A percentile compares a stretch with the other conserved stretches of the same genome.
These are phyloP conservation scores for Zoysia japonica DNA, from an alignment of 176 grass and related monocot species.

Conservation along the genomic window DNA sequence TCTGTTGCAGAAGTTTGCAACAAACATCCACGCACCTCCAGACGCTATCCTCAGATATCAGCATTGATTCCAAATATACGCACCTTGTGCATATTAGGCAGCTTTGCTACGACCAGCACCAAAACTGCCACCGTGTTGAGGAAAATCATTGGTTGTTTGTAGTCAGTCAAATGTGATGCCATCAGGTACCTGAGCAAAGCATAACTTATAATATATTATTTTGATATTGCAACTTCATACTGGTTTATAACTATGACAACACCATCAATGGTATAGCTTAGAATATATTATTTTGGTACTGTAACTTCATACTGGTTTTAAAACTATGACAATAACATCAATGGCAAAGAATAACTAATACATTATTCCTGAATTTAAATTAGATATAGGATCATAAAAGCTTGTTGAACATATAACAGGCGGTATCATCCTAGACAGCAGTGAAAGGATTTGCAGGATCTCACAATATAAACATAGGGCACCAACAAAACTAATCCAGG, in stretches of 20 bases:
- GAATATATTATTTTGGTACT: background rate
- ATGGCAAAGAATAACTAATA: background rate
- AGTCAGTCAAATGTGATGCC: slow-evolving; percentile 74
- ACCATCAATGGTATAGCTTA: background rate
- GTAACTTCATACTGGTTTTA: background rate
- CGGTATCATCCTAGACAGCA: background rate
- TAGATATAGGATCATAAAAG: background rate
- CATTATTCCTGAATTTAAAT: background rate
- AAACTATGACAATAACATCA: background rate
- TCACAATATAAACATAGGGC: background rate
- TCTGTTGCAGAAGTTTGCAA: background rate
- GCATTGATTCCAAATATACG: slow-evolving; percentile 90
- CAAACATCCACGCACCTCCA: background rate
- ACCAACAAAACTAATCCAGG: background rate
- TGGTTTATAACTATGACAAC: background rate
- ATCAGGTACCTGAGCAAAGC: slow-evolving; percentile 63
- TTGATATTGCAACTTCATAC: background rate
- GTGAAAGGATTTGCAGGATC: background rate
- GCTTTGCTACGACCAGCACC: slow-evolving; percentile 68
- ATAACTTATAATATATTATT: background rate
- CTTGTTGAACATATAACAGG: background rate
- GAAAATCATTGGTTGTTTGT: slow-evolving; percentile 83
- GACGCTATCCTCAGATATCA: slow-evolving; percentile 45
- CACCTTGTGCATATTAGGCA: slow-evolving; percentile 86
- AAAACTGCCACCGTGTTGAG: slow-evolving; percentile 60